Base-by-base conservation (phyloP, 305 asterid genomes). In the Fraxinus greggii region DNA sequence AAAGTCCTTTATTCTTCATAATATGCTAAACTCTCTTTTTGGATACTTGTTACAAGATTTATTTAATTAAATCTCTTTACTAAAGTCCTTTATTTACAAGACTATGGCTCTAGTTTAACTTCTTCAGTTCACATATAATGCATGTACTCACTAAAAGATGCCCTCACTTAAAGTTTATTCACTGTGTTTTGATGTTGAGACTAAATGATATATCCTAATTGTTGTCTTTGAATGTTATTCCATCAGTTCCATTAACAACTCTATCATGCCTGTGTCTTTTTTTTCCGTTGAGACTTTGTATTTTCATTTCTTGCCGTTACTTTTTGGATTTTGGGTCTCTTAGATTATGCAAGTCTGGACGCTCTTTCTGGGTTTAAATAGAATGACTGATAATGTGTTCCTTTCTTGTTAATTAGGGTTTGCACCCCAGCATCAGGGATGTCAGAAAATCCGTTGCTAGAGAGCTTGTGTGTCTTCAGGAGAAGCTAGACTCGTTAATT, bases 401-500 rank as follows among this genome's bases (percentile, higher is more conserved):
- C 63, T 73, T 75, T 38, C 48, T 45, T 61, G 15, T 59, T 23
- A 72, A 7, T 26, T 84, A 94, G 98, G 98, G 95, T 33, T 74
- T 92, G 86, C 91, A 86, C 77, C 92, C 95, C 2, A 88, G 88
- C 83, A 78, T 89, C 33, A 88, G 93, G 81, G 97, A 89, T 26
- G 76, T 84, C 23, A 85, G 97, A 81, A 94, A 92, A 86, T 90
- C 91, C 3, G 89, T 89, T 76, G 95, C 89, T 9, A 92, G 86
- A 79, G 93, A 93, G 77, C 97, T 93, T 35, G 97, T 93, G 54
- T 73, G 76, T 82, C 90, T 94, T 63, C 97, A 94, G 84, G 98
- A 92, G 88, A 83, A 88, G 70, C 90, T 94, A 7, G 97, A 93
- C 78, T 26, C 82, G 1, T 31, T 88, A 42, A 35, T 63, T n/a